phyloP scores from a whole-genome alignment of 768 basidiomycete genomes.

The Cantharellus cinnabarinus region DNA sequence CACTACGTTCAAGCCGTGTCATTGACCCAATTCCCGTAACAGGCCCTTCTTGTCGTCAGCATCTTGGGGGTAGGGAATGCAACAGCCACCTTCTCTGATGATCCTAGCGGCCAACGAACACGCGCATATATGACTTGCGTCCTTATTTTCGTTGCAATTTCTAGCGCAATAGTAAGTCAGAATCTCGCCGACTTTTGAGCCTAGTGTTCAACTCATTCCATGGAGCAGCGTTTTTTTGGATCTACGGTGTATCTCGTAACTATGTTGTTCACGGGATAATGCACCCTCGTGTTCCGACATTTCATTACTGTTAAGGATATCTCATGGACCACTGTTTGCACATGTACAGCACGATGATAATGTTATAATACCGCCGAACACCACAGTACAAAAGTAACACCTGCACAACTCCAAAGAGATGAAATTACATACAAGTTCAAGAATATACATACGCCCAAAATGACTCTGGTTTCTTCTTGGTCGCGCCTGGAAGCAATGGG shows the following conservation, averaged over 20 bases:
- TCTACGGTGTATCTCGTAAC: slow-evolving; percentile 35
- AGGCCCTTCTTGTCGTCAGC: slow-evolving; percentile 49
- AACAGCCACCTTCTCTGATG: slow-evolving; percentile 37
- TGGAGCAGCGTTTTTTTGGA: slow-evolving; percentile 31
- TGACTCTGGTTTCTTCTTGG: too few species aligned
- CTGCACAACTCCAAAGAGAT: too few species aligned
- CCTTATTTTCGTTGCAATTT: slow-evolving; percentile 60
- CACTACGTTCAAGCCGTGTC: background rate
- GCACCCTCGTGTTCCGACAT: too few species aligned
- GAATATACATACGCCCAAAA: too few species aligned
- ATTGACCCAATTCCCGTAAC: background rate
- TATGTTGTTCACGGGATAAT: slow-evolving; percentile 30
- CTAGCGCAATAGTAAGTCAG: slow-evolving; percentile 22
- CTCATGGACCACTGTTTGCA: too few species aligned
- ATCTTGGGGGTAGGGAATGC: slow-evolving; percentile 45
- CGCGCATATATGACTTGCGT: slow-evolving; percentile 56
- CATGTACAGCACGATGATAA: too few species aligned
- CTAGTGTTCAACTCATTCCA: background rate
- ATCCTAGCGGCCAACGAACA: slow-evolving; percentile 34
- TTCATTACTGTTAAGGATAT: too few species aligned
- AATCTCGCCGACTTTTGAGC: slow-evolving; percentile 18
- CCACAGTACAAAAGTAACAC: too few species aligned
- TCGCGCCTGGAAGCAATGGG: too few species aligned
- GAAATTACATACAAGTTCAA: too few species aligned
- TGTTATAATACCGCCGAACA: too few species aligned